A percentile compares a stretch with the other conserved stretches of the same genome.
Evolutionary conservation across 345 rosid species (phyloP).

Genomic region (Trapa bicornis): DNA sequence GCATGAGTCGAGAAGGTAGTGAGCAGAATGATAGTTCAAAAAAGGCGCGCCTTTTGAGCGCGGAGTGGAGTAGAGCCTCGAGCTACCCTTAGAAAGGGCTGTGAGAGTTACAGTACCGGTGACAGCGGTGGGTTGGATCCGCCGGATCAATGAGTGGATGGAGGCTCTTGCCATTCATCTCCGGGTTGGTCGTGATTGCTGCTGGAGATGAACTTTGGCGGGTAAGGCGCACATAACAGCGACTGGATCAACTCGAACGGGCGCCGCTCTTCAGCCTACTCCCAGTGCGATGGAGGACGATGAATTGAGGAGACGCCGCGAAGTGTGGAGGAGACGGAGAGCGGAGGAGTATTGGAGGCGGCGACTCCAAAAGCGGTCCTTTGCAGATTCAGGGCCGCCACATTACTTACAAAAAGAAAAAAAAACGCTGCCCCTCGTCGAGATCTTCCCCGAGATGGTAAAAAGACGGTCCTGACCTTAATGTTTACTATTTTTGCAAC

Average conservation of each 20-base stretch:
- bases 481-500: too few relatives aligned
- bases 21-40: constrained; percentile 6
- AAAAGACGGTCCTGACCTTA: too few relatives aligned
- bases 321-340: not conserved
- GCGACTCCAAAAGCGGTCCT: not conserved
- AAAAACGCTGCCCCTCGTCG: too few relatives aligned
- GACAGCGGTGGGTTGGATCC: not conserved
- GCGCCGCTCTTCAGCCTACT: not conserved
- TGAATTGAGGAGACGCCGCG: not conserved
- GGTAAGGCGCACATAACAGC: not conserved
- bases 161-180: constrained; percentile 64
- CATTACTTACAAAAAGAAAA: too few relatives aligned
- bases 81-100: not conserved
- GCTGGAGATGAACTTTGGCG: not conserved
- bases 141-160: constrained; percentile 19
- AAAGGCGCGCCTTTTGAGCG: not conserved
- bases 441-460: too few relatives aligned
- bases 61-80: not conserved
- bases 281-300: not conserved
- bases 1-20: constrained; percentile 27
- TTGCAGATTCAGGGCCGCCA: too few relatives aligned
- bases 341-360: not conserved
- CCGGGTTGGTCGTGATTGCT: constrained; percentile 6
- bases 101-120: not conserved
- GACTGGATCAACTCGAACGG: not conserved